phyloP scores from a whole-genome alignment of 1,284 basidiomycete genomes.

The Ceratobasidium sp. region DNA sequence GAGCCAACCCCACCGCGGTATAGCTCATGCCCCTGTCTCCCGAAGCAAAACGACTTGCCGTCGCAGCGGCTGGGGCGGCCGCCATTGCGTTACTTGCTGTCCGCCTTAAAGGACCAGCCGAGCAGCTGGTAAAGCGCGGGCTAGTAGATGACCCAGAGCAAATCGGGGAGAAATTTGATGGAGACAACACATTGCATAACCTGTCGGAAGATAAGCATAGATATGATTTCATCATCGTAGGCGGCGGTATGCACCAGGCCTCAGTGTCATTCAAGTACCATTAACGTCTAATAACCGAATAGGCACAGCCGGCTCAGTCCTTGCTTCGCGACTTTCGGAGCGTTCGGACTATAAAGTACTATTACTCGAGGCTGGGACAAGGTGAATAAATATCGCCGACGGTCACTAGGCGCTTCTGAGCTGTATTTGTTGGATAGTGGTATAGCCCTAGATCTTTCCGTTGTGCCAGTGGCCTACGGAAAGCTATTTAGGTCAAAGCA shows the following conservation, averaged over 20 bases:
- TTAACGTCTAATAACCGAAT: neutral
- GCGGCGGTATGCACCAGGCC: constrained; percentile 16
- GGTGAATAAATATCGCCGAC: neutral
- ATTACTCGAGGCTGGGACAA: constrained; percentile 35
- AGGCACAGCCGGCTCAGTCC: constrained; percentile 40
- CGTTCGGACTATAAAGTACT: constrained; percentile 38
- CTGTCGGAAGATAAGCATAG: neutral
- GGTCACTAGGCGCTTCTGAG: neutral
- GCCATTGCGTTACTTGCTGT: neutral
- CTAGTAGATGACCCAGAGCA: constrained; percentile 32
- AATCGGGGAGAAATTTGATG: neutral
- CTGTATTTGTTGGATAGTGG: constrained; percentile 10
- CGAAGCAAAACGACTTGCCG: neutral
- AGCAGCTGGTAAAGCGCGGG: neutral
- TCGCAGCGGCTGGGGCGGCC: constrained; percentile 5
- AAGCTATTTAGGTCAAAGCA: constrained; percentile 61
- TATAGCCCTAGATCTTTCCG: constrained; percentile 21
- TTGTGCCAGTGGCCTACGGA: constrained; percentile 36
- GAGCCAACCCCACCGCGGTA: no score
- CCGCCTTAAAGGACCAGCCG: neutral
- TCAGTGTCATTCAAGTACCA: neutral
- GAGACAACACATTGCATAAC: neutral
- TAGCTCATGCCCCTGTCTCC: constrained; percentile 14
- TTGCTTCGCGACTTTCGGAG: constrained; percentile 42
- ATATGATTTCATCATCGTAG: constrained; percentile 41